Base-by-base conservation (phyloP, 306 rosid genomes). In the Begonia loranthoides region DNA sequence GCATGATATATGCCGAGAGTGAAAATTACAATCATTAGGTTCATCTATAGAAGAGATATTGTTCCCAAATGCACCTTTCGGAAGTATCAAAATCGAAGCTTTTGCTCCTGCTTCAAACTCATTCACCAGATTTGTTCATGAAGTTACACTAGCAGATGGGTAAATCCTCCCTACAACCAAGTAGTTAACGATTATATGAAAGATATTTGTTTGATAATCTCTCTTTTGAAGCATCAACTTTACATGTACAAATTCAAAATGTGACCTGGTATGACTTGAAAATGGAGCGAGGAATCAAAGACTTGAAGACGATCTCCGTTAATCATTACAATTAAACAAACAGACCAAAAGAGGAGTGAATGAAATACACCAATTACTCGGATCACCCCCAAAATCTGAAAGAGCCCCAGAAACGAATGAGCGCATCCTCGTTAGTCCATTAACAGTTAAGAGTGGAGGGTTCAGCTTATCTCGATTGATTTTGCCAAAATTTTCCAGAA, bases 61-160 rank as follows among this genome's bases (percentile, higher is more conserved):
- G 53, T 87, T 87, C 65, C 96, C 94, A 76, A 80, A 87, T 69
- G 94, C 96, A 67, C 83, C 96, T 69, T 76, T 83, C 9, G 82
- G 80, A 48, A 73, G 84, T 13, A 87, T 66, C 75, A 64, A 58
- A 36, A 87, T 43, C 52, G 73, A 49, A 4, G 87, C 94, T 69
- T 57, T 78, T 19, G 64, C 62, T 55, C 94, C 96, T 12, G 87
- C 94, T 63, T 73, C 87, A 46, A 57, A 87, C 54, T 82, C 89
- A 54, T 69, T 65, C 28, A 52, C 50, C 19, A 73, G 53, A 15
- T 78, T 79, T 55, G 68, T 75, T 94, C 96, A 87, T 13, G 83
- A 66, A 67, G 82, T 90, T 60, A 78, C 73, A 51, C 87, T 75
- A 40, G 59, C 77, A 65, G 87, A 80, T 0, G 87, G 94, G 57